These are phyloP conservation scores for Linum lewisii DNA, from an alignment of 345 rosid species.

Conservation along the genomic window DNA sequence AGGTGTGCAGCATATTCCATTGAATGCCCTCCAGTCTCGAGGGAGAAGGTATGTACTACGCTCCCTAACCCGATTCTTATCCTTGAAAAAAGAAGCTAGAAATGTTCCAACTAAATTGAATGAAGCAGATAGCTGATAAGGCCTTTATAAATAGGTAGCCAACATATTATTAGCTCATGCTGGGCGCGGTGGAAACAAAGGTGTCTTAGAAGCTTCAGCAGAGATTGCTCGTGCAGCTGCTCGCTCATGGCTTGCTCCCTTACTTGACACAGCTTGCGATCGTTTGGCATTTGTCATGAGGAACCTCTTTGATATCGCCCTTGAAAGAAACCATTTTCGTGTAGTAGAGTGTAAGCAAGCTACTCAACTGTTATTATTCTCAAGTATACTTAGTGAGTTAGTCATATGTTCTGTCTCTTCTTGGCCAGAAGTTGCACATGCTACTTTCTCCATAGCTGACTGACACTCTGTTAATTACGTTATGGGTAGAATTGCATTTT, in stretches of 20 bases:
- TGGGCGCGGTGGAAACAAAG: constrained; percentile 84
- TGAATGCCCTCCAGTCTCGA: constrained; percentile 83
- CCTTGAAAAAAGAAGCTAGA: not conserved
- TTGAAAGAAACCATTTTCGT: constrained; percentile 58
- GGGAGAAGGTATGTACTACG: constrained; percentile 64
- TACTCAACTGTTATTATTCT: constrained; percentile 1
- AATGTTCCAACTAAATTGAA: constrained; percentile 2
- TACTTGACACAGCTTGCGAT: constrained; percentile 91
- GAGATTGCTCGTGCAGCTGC: constrained; percentile 96
- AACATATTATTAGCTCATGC: constrained; percentile 91
- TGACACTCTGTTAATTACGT: no score
- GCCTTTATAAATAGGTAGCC: constrained; percentile 54
- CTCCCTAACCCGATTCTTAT: not conserved
- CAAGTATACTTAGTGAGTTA: not conserved
- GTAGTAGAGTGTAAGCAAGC: constrained; percentile 62
- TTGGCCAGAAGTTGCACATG: no score
- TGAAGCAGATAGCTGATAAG: not conserved
- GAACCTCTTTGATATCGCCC: constrained; percentile 80
- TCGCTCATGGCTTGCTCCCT: constrained; percentile 94
- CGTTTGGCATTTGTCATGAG: constrained; percentile 81
- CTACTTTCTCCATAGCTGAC: no score
- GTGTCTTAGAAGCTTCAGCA: constrained; percentile 87
- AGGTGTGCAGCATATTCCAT: constrained; percentile 95
- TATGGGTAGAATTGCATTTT: not conserved
- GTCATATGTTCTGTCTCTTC: not conserved